These are phyloP conservation scores for Pseudocercospora pini-densiflorae DNA, from an alignment of 2,329 filamentous ascomycete species.

Conservation along the genomic window DNA sequence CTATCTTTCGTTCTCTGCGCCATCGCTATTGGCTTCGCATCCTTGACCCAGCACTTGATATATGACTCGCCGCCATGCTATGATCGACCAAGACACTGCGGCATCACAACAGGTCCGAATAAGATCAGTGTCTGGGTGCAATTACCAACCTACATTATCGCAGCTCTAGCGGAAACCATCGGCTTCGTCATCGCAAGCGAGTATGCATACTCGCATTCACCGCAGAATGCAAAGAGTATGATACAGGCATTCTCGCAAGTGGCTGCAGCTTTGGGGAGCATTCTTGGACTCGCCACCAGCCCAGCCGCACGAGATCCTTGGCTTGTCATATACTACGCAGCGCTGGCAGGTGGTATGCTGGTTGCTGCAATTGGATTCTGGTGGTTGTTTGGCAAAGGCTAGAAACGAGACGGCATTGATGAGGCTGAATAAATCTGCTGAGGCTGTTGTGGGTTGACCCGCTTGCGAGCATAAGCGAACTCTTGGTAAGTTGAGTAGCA, in stretches of 20 bases:
- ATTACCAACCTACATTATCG: conserved; percentile 45
- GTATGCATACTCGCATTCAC: conserved; percentile 50
- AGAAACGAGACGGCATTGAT: not conserved
- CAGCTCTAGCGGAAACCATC: conserved; percentile 50
- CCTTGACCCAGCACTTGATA: conserved; percentile 37
- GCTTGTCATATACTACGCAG: conserved; percentile 18
- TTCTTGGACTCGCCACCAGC: conserved; percentile 40
- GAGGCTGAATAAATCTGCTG: not conserved
- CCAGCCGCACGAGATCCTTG: conserved; percentile 29
- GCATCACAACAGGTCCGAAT: conserved; percentile 33
- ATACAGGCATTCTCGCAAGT: conserved; percentile 44
- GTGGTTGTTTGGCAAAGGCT: conserved; percentile 12
- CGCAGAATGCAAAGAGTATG: conserved; percentile 47
- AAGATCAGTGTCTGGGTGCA: conserved; percentile 48
- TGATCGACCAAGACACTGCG: conserved; percentile 43
- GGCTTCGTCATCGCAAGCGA: conserved; percentile 49
- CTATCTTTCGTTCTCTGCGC: conserved; percentile 20
- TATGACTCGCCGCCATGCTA: conserved; percentile 40
- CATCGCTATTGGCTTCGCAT: conserved; percentile 14
- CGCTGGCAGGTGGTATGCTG: conserved; percentile 17
- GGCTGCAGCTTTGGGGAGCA: conserved; percentile 40
- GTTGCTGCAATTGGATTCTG: conserved; percentile 13
- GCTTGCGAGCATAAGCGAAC: too few relatives aligned
- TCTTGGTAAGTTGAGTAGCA: not conserved
- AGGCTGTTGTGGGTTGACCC: too few relatives aligned